Base-by-base conservation (phyloP, 768 basidiomycete species). In the Tulasnella sp. region DNA sequence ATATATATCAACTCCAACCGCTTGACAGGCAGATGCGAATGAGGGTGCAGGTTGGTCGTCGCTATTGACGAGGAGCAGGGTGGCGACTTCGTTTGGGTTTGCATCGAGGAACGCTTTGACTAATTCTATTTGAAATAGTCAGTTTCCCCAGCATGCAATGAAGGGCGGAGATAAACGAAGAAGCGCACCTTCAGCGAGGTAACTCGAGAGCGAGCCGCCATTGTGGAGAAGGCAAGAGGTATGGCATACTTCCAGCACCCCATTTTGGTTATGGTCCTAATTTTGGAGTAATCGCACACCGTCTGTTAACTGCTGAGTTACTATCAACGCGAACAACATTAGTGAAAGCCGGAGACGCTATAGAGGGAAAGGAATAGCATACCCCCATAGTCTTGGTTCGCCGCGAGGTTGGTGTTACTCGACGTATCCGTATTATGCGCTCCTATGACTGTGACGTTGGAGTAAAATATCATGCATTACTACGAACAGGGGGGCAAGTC, bases 71-170 rank as follows among this genome's bases (percentile, higher is more conserved):
- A 96, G 88, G 64, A 98, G 78, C 34, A 98, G 75, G 13, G 93
- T 83, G 29, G 97, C 77, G 47, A 97, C 93, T 86, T 98, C 92
- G 64, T 86, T 85, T 0, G 91, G 84, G 70, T 98, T 96, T 8
- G 81, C 74, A 66, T 83, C 81, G 70, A 96, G 76, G 93, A 93
- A 98, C 1, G 78, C 72, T 67, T 88, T 86, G 10, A 91, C 88
- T 88, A 42, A 51, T n/a, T n/a, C n/a, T n/a, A 15, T 30, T 47
- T 11, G 24, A 38, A n/a, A 32, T 50, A 48, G 42, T 64, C 51
- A 54, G 63, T 24, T 8, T 34, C 42, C 59, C 13, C n/a, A n/a
- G 32, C 26, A 45, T 26, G 34, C 21, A 21, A 58, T 10, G 56
- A 29, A 15, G 26, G 17, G n/a, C n/a, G n/a, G n/a, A 44, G 29